Evolutionary conservation across 176 grass and related monocot genomes (phyloP).

Genomic region (Cenchrus fungigraminus): DNA sequence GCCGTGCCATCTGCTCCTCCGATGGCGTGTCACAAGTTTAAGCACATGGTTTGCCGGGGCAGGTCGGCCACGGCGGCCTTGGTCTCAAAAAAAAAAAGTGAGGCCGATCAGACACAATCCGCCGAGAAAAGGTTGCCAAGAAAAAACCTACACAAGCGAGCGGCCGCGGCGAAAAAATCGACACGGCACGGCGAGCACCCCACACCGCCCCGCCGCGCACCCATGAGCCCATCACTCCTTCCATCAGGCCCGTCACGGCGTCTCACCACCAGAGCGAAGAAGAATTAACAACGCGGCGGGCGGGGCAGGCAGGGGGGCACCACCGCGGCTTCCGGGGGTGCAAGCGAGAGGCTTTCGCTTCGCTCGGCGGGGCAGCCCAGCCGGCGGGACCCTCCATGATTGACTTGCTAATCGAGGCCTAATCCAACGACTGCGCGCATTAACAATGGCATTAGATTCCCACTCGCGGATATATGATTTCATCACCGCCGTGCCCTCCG

Average conservation of each 20-base stretch:
- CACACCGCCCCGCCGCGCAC: not conserved
- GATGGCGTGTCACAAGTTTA: no score
- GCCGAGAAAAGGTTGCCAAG: no score
- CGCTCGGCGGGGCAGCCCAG: no score
- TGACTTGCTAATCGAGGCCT: constrained; percentile 9
- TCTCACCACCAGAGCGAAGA: not conserved
- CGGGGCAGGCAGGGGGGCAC: not conserved
- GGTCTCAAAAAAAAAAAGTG: no score
- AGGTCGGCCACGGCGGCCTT: no score
- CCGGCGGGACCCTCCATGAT: not conserved
- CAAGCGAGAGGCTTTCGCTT: constrained; percentile 4
- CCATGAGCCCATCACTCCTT: not conserved
- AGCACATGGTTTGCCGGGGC: no score
- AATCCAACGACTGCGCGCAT: not conserved
- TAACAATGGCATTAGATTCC: not conserved
- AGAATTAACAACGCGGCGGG: constrained; percentile 3
- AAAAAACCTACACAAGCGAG: no score
- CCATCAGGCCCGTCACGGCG: not conserved
- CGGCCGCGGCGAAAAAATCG: no score
- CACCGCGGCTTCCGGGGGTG: not conserved
- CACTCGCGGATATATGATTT: not conserved
- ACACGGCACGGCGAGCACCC: no score
- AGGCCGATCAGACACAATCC: no score
- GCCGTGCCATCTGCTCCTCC: constrained; percentile 28
- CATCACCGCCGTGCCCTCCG: not conserved